A percentile compares a stretch with the other conserved stretches of the same genome.
These are phyloP conservation scores for Anthoceros angustus DNA, from an alignment of 225 moss, liverwort and hornwort genomes.

Conservation along the genomic window DNA sequence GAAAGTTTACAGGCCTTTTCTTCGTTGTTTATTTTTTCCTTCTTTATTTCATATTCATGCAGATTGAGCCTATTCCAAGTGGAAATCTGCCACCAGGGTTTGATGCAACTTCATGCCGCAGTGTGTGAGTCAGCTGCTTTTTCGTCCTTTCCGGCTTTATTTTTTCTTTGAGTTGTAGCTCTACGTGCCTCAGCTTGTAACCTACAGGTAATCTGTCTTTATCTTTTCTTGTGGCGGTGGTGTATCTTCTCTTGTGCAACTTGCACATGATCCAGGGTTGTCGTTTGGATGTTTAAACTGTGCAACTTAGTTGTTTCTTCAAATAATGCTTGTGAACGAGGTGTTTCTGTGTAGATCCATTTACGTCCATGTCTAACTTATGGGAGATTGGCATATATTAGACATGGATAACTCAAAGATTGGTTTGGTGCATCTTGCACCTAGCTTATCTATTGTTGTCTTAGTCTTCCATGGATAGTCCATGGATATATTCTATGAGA, in stretches of 20 bases:
- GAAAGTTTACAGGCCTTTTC: conserved; percentile 19
- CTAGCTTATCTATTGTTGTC: too few species aligned
- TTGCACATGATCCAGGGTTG: not conserved
- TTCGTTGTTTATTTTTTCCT: conserved; percentile 49
- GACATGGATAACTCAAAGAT: too few species aligned
- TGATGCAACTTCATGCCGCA: conserved; percentile 99
- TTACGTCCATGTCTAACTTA: too few species aligned
- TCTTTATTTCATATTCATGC: conserved; percentile 60
- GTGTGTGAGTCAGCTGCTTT: conserved; percentile 79
- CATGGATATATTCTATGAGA: too few species aligned
- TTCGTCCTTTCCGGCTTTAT: conserved; percentile 39
- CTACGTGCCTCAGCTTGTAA: conserved; percentile 11
- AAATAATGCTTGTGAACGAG: not conserved
- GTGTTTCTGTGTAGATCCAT: not conserved
- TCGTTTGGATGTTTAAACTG: not conserved
- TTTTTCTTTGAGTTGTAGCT: conserved; percentile 26
- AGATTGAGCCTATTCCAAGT: conserved; percentile 99
- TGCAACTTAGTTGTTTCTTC: not conserved
- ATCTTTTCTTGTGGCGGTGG: conserved; percentile 26
- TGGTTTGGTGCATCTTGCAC: too few species aligned
- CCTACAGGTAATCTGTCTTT: conserved; percentile 40
- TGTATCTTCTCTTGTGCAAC: conserved; percentile 15
- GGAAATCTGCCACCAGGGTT: conserved; percentile 99
- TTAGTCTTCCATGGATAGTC: too few species aligned
- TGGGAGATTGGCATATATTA: too few species aligned